These are phyloP conservation scores for Pontederia paniculata DNA, from an alignment of 176 grass and related monocot genomes.

Conservation along the genomic window DNA sequence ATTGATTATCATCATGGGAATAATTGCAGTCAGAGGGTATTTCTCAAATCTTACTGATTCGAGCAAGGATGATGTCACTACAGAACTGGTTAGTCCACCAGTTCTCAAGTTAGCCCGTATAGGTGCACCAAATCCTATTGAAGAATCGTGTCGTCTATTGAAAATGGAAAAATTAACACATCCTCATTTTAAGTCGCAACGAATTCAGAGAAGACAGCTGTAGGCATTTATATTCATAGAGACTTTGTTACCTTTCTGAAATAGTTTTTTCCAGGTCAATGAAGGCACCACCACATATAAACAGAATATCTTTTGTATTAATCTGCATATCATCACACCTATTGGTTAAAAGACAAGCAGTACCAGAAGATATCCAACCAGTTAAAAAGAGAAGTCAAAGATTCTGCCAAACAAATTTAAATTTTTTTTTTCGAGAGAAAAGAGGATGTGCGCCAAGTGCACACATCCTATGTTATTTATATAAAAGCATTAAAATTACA, in stretches of 20 bases:
- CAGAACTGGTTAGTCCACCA: conserved; percentile 46
- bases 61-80: conserved; percentile 71
- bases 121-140: conserved; percentile 97
- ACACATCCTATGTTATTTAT: no score
- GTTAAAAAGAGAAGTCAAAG: neutral
- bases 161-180: conserved; percentile 27
- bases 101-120: conserved; percentile 77
- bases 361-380: neutral
- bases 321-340: conserved; percentile 38
- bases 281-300: conserved; percentile 98
- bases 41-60: conserved; percentile 62
- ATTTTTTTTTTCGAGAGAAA: neutral
- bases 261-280: conserved; percentile 92
- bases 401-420: neutral
- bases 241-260: conserved; percentile 78
- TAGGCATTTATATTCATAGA: conserved; percentile 4
- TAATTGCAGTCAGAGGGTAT: conserved; percentile 1
- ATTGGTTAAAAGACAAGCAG: conserved; percentile 23
- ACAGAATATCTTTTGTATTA: conserved; percentile 99
- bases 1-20: neutral
- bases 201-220: conserved; percentile 7
- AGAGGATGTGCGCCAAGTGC: no score
- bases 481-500: no score
- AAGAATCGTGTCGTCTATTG: conserved; percentile 91
- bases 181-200: conserved; percentile 14